Conservation (phyloP, 768 basidiomycete species). For the Lentinus tigrinus region DNA sequence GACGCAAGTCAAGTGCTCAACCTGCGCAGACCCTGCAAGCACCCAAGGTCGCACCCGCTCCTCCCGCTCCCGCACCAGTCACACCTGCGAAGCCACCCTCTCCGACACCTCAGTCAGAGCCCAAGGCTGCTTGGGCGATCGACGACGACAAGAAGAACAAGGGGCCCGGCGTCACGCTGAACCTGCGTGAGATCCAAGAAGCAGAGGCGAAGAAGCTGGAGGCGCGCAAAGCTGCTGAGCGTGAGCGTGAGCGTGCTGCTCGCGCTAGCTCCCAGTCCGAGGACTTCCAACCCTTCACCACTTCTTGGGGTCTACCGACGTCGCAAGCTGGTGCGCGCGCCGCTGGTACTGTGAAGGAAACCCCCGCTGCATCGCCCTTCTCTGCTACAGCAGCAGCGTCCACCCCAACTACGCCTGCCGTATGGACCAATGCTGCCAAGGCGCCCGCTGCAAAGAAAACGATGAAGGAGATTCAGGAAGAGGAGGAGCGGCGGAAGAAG, state of each 20-base stretch:
- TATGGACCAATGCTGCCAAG: slow-evolving; percentile 72
- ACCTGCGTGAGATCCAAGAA: slow-evolving; percentile 93
- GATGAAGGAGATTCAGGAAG: slow-evolving; percentile 98
- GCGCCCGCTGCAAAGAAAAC: slow-evolving; percentile 72
- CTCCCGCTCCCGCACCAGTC: slow-evolving; percentile 2
- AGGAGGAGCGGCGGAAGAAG: slow-evolving; percentile 88
- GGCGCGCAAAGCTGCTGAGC: slow-evolving; percentile 70
- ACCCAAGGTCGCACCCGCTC: slow-evolving; percentile 3
- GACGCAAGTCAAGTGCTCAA: slow-evolving; percentile 14
- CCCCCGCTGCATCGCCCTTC: slow-evolving; percentile 31
- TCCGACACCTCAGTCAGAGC: slow-evolving; percentile 13
- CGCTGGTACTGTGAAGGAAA: slow-evolving; percentile 42
- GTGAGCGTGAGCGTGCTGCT: slow-evolving; percentile 63
- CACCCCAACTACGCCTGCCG: slow-evolving; percentile 32
- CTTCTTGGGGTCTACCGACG: slow-evolving; percentile 85
- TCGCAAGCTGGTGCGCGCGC: slow-evolving; percentile 69
- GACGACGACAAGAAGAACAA: slow-evolving; percentile 74
- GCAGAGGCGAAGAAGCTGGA: slow-evolving; percentile 83
- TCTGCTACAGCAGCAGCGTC: slow-evolving; percentile 24
- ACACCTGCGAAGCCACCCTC: slow-evolving; percentile 9
- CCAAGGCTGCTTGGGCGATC: slow-evolving; percentile 64
- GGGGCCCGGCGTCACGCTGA: slow-evolving; percentile 46
- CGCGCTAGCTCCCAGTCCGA: slow-evolving; percentile 46
- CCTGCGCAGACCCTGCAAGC: neutral
- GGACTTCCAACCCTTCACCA: slow-evolving; percentile 58